A percentile compares a stretch with the other conserved stretches of the same genome.
Conservation (phyloP, 2,329 filamentous ascomycete genomes). For the Cercospora janseana region DNA sequence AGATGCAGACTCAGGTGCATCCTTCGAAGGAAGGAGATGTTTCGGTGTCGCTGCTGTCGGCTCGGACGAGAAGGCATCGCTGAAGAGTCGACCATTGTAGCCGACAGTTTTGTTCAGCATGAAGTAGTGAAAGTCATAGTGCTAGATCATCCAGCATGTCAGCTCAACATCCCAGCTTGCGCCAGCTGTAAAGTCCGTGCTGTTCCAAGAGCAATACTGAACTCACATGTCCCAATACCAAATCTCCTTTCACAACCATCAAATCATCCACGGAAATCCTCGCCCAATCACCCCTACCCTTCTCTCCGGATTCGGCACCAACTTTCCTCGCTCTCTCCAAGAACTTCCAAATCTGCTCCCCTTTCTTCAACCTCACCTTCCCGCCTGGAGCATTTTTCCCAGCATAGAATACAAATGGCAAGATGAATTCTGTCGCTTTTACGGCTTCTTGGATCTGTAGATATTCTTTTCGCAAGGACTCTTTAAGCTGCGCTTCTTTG, state of each 20-base stretch:
- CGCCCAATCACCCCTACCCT: conserved; percentile 79
- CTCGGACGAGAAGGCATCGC: conserved; percentile 59
- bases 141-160: conserved; percentile 53
- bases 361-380: conserved; percentile 82
- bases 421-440: conserved; percentile 81
- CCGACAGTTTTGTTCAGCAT: conserved; percentile 81
- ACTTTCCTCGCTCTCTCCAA: conserved; percentile 88
- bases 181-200: not conserved
- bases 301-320: conserved; percentile 69
- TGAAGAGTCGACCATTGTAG: conserved; percentile 72
- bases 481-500: conserved; percentile 74
- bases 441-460: conserved; percentile 78
- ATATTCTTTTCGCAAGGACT: conserved; percentile 75
- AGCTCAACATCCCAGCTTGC: conserved; percentile 12
- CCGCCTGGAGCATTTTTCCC: conserved; percentile 86
- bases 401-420: conserved; percentile 97
- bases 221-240: conserved; percentile 92
- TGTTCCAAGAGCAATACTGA: not conserved
- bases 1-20: not conserved
- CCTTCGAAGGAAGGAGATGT: conserved; percentile 29
- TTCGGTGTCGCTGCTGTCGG: conserved; percentile 45
- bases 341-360: conserved; percentile 89
- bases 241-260: conserved; percentile 83
- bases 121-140: conserved; percentile 97
- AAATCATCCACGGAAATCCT: conserved; percentile 91